These are phyloP conservation scores for Pseudocercospora macadamiae DNA, from an alignment of 2,329 filamentous ascomycete species.

Conservation along the genomic window DNA sequence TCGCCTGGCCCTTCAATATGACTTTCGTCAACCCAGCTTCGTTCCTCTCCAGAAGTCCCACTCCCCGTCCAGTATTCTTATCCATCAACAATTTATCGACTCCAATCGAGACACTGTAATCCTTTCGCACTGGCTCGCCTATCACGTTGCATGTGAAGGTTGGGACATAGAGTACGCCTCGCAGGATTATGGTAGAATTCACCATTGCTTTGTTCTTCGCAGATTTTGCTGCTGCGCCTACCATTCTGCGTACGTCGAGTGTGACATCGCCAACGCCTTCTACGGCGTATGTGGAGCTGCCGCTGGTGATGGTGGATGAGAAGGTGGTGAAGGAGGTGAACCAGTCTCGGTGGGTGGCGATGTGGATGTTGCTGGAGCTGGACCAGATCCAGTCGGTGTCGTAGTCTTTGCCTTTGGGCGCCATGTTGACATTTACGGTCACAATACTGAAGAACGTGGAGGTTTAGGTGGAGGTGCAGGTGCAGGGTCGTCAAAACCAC, in stretches of 20 bases:
- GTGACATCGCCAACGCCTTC: conserved; percentile 15
- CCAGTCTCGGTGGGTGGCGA: conserved; percentile 28
- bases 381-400: conserved; percentile 27
- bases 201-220: background rate
- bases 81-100: conserved; percentile 21
- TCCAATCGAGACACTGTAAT: conserved; percentile 24
- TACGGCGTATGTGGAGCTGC: background rate
- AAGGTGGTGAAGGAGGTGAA: conserved; percentile 18
- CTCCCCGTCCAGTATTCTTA: conserved; percentile 15
- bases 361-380: conserved; percentile 24
- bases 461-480: too few relatives aligned
- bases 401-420: conserved; percentile 23
- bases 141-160: conserved; percentile 18
- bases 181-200: conserved; percentile 12
- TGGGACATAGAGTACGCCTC: conserved; percentile 5
- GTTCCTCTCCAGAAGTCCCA: conserved; percentile 24
- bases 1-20: conserved; percentile 17
- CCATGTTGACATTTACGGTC: too few relatives aligned
- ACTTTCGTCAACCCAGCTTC: conserved; percentile 12
- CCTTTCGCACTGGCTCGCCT: conserved; percentile 17
- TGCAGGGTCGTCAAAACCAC: too few relatives aligned
- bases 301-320: background rate
- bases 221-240: conserved; percentile 8
- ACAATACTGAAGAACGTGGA: too few relatives aligned
- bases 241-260: conserved; percentile 11